Conservation (phyloP, 192 early-diverging fungal genomes). For the Neocallimastix lanati region DNA sequence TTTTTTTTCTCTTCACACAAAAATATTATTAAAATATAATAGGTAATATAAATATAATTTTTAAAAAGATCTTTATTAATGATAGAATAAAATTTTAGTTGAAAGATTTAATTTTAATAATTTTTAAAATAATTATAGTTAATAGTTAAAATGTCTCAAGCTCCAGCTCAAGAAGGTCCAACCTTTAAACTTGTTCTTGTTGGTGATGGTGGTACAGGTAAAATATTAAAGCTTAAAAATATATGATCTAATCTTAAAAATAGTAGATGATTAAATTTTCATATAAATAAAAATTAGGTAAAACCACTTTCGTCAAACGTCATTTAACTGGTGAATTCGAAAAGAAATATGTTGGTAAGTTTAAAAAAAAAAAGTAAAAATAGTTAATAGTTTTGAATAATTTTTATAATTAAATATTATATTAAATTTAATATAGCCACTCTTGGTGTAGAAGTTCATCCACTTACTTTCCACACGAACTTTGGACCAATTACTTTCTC, state of each 20-base stretch:
- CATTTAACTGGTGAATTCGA: conserved; percentile 99
- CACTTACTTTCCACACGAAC: conserved; percentile 93
- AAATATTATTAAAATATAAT: too few relatives aligned
- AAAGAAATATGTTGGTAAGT: conserved; percentile 96
- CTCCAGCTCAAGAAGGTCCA: conserved; percentile 18
- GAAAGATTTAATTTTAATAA: too few relatives aligned
- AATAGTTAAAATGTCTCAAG: not conserved
- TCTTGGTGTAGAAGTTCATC: conserved; percentile 98
- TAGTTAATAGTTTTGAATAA: too few relatives aligned
- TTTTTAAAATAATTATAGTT: too few relatives aligned
- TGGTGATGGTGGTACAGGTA: conserved; percentile 93
- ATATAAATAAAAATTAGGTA: conserved; percentile 9
- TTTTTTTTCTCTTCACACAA: not conserved
- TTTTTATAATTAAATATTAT: too few relatives aligned
- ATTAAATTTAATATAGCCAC: too few relatives aligned
- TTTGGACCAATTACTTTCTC: conserved; percentile 93
- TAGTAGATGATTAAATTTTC: too few relatives aligned
- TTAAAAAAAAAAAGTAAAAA: too few relatives aligned
- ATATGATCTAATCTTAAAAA: too few relatives aligned
- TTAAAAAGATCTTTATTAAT: too few relatives aligned
- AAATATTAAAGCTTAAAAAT: not conserved
- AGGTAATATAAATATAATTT: too few relatives aligned
- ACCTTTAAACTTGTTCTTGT: conserved; percentile 88
- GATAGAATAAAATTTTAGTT: too few relatives aligned
- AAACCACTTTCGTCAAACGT: conserved; percentile 99